These are phyloP conservation scores for Neltuma alba DNA, from an alignment of 306 rosid species.

Conservation along the genomic window DNA sequence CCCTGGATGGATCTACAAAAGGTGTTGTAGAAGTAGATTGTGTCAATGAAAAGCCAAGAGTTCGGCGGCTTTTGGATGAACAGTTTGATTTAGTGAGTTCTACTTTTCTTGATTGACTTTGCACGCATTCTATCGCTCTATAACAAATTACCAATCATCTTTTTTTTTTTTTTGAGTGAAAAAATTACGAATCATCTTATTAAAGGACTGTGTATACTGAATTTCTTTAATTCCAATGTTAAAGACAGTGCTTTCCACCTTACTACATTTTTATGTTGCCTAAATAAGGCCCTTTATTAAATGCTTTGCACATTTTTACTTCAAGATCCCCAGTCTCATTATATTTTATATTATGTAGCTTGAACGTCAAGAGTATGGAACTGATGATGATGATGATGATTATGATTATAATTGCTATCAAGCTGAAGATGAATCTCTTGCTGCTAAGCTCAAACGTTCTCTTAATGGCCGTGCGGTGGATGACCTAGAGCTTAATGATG, in stretches of 20 bases:
- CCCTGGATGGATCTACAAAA: constrained; percentile 29
- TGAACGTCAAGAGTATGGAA: constrained; percentile 67
- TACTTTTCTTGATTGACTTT: background rate
- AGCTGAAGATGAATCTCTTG: constrained; percentile 64
- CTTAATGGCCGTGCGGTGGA: constrained; percentile 47
- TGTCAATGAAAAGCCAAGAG: constrained; percentile 57
- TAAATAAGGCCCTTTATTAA: constrained; percentile 6
- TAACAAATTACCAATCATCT: background rate
- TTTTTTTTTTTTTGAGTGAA: too few species aligned
- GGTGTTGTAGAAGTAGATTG: constrained; percentile 25
- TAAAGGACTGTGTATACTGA: background rate
- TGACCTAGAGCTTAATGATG: constrained; percentile 54
- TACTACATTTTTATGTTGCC: background rate
- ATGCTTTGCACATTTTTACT: background rate
- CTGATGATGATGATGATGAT: constrained; percentile 38
- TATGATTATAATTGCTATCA: constrained; percentile 41
- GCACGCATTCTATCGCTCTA: background rate
- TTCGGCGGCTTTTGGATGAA: constrained; percentile 71
- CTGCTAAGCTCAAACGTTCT: constrained; percentile 64
- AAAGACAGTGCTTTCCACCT: constrained; percentile 1
- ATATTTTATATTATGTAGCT: constrained; percentile 51
- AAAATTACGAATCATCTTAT: background rate
- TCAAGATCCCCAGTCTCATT: constrained; percentile 22
- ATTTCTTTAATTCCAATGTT: background rate
- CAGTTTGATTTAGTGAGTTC: constrained; percentile 83